These are phyloP conservation scores for Aspergillus tanneri DNA, from an alignment of 2,329 filamentous ascomycete genomes.

Conservation along the genomic window DNA sequence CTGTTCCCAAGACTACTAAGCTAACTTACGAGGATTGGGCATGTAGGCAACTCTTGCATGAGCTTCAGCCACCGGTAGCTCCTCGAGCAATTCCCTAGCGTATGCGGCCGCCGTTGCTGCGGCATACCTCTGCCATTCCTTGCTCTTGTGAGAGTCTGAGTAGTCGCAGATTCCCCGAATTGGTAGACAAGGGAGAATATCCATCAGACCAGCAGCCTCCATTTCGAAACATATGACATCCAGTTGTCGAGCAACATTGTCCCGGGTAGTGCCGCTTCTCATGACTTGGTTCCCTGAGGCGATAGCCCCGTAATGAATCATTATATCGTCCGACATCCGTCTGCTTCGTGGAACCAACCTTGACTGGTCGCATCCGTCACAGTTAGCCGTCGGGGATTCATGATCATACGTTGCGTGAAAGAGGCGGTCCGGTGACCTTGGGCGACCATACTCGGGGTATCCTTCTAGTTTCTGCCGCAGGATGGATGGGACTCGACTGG, in stretches of 20 bases:
- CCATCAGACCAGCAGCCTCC: slow-evolving; percentile 31
- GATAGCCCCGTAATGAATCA: slow-evolving; percentile 27
- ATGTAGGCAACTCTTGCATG: background rate
- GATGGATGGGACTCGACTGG: slow-evolving; percentile 4
- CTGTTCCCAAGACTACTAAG: background rate
- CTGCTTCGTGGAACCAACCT: background rate
- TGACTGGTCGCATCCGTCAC: slow-evolving; percentile 2
- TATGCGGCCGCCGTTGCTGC: slow-evolving; percentile 33
- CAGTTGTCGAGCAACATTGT: slow-evolving; percentile 5
- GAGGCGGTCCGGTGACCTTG: slow-evolving; percentile 7
- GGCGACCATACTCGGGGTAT: background rate
- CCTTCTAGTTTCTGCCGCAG: background rate
- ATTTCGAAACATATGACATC: slow-evolving; percentile 32
- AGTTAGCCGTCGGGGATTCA: background rate
- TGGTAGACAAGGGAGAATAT: slow-evolving; percentile 37
- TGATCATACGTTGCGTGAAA: slow-evolving; percentile 12
- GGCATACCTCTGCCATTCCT: slow-evolving; percentile 40
- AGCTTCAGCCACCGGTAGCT: slow-evolving; percentile 10
- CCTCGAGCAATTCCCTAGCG: slow-evolving; percentile 22
- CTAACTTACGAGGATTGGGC: slow-evolving; percentile 8
- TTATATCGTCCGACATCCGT: background rate
- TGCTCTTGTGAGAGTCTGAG: slow-evolving; percentile 42
- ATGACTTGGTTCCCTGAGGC: slow-evolving; percentile 29
- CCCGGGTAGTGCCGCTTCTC: slow-evolving; percentile 16
- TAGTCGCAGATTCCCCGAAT: slow-evolving; percentile 47